Base-by-base conservation (phyloP, 805 yeast species). In the Danielozyma ontarioensis region DNA sequence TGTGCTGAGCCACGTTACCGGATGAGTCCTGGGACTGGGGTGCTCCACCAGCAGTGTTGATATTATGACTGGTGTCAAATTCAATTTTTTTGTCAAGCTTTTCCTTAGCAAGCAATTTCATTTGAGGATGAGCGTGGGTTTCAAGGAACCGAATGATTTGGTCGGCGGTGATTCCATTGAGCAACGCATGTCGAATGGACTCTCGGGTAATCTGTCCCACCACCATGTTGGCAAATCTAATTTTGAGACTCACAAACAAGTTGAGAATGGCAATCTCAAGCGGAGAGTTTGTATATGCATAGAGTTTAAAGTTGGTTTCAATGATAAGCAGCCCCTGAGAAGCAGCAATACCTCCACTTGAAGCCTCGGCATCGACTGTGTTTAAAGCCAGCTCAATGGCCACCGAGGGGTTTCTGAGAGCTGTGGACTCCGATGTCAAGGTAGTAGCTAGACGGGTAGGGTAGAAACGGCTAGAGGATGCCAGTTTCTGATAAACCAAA, bases 141-240 rank as follows among this genome's bases (percentile, higher is more conserved):
- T 86, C 88, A 28, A 93, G 59, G 53, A 90, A 93, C 42, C 86
- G 77, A 40, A 93, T 83, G 46, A 93, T 85, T 55, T 93, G 98
- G 25, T 88, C 96, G 0, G 97, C 90, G 0, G 96, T 84, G 47
- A 93, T 93, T 18, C 98, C 98, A 47, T 83, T 86, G 27, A 68
- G 54, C 25, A 93, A 61, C 0, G 98, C 98, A 34, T 74, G 68
- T 39, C 97, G 70, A 14, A 93, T 80, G 1, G 96, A 85, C 48
- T 90, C 97, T 56, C 97, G 76, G 4, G 97, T 89, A 37, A 93
- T 74, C 43, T 84, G 87, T 2, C 98, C 98, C 3, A 93, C 77
- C 3, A 93, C 96, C 81, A 93, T 79, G 53, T 93, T 93, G 11
- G 88, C 68, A 56, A 93, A 93, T 39, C 98, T 68, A 0, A 94